phyloP scores from a whole-genome alignment of 2,329 filamentous ascomycete species.

The Colletotrichum sansevieriae region DNA sequence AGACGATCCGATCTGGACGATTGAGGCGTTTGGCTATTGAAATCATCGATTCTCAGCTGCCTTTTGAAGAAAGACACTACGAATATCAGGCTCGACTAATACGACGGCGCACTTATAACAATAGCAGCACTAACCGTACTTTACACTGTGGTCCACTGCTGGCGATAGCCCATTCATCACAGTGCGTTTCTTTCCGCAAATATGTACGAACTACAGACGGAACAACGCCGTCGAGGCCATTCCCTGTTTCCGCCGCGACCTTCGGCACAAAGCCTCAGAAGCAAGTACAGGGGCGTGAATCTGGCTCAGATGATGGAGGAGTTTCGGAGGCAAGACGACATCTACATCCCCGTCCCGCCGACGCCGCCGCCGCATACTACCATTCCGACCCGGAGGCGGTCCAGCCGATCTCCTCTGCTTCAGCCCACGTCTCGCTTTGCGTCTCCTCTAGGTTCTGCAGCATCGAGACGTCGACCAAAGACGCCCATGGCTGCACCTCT shows the following conservation, averaged over 20 bases:
- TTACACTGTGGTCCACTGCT: constrained; percentile 14
- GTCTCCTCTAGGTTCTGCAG: constrained; percentile 10
- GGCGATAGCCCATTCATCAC: not conserved
- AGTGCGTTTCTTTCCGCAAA: not conserved
- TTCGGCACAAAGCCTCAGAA: constrained; percentile 35
- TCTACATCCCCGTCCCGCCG: constrained; percentile 37
- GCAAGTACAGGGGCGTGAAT: constrained; percentile 32
- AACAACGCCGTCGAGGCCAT: constrained; percentile 24
- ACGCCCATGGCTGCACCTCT: constrained; percentile 28
- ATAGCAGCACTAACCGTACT: not conserved
- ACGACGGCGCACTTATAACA: constrained; percentile 20
- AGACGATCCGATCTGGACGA: constrained; percentile 9
- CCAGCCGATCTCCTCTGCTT: not conserved
- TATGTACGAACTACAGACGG: constrained; percentile 34
- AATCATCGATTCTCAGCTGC: constrained; percentile 17
- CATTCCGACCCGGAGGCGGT: constrained; percentile 13
- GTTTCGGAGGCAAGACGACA: constrained; percentile 35
- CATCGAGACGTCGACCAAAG: constrained; percentile 13
- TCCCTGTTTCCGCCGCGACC: constrained; percentile 30
- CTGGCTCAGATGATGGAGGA: constrained; percentile 36
- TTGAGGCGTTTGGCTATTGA: constrained; percentile 22
- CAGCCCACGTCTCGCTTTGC: constrained; percentile 25
- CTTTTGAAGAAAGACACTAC: constrained; percentile 5
- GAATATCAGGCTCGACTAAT: not conserved
- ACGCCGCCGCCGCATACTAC: constrained; percentile 30